phyloP scores from a whole-genome alignment of 2,329 filamentous ascomycete species.

The Truncatella angustata region DNA sequence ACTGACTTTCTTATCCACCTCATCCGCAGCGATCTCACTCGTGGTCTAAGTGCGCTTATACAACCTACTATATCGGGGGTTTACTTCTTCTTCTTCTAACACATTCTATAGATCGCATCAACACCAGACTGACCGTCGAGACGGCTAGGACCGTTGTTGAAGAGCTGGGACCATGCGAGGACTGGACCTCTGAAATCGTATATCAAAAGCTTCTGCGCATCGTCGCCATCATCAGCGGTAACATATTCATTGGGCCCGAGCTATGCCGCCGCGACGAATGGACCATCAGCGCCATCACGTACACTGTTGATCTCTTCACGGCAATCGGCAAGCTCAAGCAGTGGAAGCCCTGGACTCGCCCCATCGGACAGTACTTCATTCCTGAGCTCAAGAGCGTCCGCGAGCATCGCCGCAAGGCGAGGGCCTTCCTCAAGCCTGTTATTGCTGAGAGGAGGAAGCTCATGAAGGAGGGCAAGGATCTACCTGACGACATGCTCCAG shows the following conservation, averaged over 20 bases:
- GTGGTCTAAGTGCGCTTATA: slow-evolving; percentile 18
- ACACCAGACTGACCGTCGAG: slow-evolving; percentile 36
- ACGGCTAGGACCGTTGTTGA: slow-evolving; percentile 29
- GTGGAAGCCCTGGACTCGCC: slow-evolving; percentile 31
- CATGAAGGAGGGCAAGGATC: slow-evolving; percentile 20
- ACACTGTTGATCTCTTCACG: slow-evolving; percentile 40
- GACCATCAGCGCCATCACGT: slow-evolving; percentile 44
- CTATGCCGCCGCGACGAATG: slow-evolving; percentile 43
- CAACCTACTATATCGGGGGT: not conserved
- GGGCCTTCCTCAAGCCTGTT: slow-evolving; percentile 26
- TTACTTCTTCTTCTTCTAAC: not conserved
- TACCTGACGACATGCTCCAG: slow-evolving; percentile 43
- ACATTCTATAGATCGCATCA: slow-evolving; percentile 26
- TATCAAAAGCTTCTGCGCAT: slow-evolving; percentile 41
- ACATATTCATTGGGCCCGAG: slow-evolving; percentile 46
- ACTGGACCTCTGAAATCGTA: slow-evolving; percentile 41
- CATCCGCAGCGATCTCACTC: slow-evolving; percentile 21
- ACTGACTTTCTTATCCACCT: slow-evolving; percentile 17
- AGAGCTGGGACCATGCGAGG: slow-evolving; percentile 34
- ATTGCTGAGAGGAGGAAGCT: slow-evolving; percentile 28
- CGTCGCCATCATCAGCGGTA: slow-evolving; percentile 44
- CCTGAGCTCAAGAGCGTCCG: slow-evolving; percentile 34
- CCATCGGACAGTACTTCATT: slow-evolving; percentile 28
- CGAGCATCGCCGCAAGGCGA: slow-evolving; percentile 29
- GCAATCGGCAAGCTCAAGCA: slow-evolving; percentile 27